A percentile compares a stretch with the other conserved stretches of the same genome.
Conservation (phyloP, 2,329 filamentous ascomycete species). For the Talaromyces sp. region DNA sequence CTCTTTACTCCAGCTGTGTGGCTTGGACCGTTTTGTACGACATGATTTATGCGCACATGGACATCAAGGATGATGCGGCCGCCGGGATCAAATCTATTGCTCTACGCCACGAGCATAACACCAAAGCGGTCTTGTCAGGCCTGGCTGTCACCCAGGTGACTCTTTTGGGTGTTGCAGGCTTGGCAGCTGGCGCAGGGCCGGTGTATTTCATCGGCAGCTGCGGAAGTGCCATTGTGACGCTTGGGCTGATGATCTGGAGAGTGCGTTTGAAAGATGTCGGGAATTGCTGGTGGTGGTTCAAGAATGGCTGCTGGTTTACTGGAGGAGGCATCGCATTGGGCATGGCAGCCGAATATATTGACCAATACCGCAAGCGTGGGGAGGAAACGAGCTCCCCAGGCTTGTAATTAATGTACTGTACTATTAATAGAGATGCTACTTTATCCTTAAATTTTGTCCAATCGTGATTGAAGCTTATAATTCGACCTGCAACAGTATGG, state of each 20-base stretch:
- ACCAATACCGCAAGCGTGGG: conserved; percentile 24
- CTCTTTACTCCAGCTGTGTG: conserved; percentile 43
- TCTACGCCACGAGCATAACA: conserved; percentile 43
- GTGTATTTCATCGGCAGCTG: conserved; percentile 55
- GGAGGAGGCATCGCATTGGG: conserved; percentile 55
- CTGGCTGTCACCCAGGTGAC: conserved; percentile 37
- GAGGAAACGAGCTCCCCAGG: conserved; percentile 6
- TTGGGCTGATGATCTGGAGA: conserved; percentile 55
- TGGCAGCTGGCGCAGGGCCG: conserved; percentile 50
- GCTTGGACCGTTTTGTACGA: conserved; percentile 47
- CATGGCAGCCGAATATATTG: conserved; percentile 50
- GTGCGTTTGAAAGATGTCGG: conserved; percentile 53
- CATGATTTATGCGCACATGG: conserved; percentile 50
- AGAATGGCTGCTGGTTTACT: conserved; percentile 56
- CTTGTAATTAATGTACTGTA: not conserved
- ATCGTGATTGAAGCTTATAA: too few species aligned
- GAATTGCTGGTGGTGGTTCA: conserved; percentile 63
- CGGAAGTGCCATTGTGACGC: conserved; percentile 50
- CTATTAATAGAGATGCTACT: not conserved
- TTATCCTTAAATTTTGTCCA: not conserved
- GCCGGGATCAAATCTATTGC: conserved; percentile 49
- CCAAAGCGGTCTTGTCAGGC: conserved; percentile 38
- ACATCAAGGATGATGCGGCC: conserved; percentile 45
- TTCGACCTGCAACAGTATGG: too few species aligned
- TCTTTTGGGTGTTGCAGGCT: conserved; percentile 40